Base-by-base conservation (phyloP, 345 rosid genomes). In the Populus simonii region DNA sequence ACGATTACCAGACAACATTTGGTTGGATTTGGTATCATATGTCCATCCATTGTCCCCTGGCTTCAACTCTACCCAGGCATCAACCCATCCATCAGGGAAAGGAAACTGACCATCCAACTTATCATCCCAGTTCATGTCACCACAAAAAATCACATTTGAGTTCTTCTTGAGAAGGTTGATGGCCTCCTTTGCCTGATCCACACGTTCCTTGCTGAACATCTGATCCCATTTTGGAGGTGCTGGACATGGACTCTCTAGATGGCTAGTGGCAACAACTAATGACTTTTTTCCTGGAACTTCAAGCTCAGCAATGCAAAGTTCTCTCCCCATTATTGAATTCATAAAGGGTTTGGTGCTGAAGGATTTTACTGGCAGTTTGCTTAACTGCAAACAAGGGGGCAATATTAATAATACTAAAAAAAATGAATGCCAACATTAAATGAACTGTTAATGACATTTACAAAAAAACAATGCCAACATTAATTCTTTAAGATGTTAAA, bases 71-170 rank as follows among this genome's bases (percentile, higher is more conserved):
- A 81, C 79, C 99, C 99, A 96, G 11, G 81, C 93, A 80, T 93
- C 99, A 8, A 85, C 63, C 98, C 99, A 93, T 74, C 90, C 91
- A 61, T 90, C 91, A 10, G 73, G 70, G 25, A 86, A 82, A 80
- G 99, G 98, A 82, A 93, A 91, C 65, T 67, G 79, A 33, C 98
- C 97, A 23, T 96, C 99, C 83, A 87, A 83, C 75, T 90, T 91
- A 79, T 93, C 98, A 70, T 91, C 94, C 99, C 99, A 96, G 82
- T 93, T 96, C 96, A 92, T 91, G 84, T 96, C 99, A 75, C 99
- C 99, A 11, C 92, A 87, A 53, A 92, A 93, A 59, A 96, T 80
- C 81, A 89, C 98, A 72, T 96, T 93, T 16, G 82, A 80, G 66
- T 89, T 78, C 75, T 85, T 83, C 80, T 80, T 74, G 33, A 96